Base-by-base conservation (phyloP, 2,329 filamentous ascomycete species). In the Trichoderma asperellum region DNA sequence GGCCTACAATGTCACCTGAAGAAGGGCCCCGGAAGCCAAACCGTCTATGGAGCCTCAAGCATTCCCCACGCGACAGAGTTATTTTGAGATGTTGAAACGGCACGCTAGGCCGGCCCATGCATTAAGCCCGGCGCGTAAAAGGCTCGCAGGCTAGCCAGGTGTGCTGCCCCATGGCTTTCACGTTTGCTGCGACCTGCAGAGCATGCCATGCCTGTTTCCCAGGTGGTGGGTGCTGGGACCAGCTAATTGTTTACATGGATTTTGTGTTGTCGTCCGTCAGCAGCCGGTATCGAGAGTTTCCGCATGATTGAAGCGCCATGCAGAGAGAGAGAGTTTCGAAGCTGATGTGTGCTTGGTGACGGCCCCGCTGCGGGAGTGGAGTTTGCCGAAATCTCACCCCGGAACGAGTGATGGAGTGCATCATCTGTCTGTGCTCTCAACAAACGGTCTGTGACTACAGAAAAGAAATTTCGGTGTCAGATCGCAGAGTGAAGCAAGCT, bases 41-140 rank as follows among this genome's bases (percentile, higher is more conserved):
- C 57, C 24, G 32, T 37, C 53, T 27, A 55, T 32, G 63, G 63
- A 49, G 55, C 53, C 62, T 49, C 60, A 18, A 43, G 7, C 24
- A 37, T 55, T 29, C 43, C n/a, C 60, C 47, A 35, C 29, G 27
- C 12, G 12, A 49, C 40, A 43, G 64, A 67, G 64, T 59, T 67
- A 67, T 67, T 67, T 67, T 67, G 64, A 67, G 40, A n/a, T 55
- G 35, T 34, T 61, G 61, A 53, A 56, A 64, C 61, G 8, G 10
- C 12, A 32, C 61, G 49, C 61, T 64, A 64, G n/a, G 61, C 49
- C 34, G 49, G 34, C 49, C 47, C 61, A 56, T 64, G 61, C 61
- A 63, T 40, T 7, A 16, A 27, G 49, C 49, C 18, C 61, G 61
- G 61, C 61, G 61, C 61, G 49, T 64, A 64, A 49, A 43, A 34